A percentile compares a stretch with the other conserved stretches of the same genome.
phyloP scores from a whole-genome alignment of 306 rosid species.

The Cajanus cajan region DNA sequence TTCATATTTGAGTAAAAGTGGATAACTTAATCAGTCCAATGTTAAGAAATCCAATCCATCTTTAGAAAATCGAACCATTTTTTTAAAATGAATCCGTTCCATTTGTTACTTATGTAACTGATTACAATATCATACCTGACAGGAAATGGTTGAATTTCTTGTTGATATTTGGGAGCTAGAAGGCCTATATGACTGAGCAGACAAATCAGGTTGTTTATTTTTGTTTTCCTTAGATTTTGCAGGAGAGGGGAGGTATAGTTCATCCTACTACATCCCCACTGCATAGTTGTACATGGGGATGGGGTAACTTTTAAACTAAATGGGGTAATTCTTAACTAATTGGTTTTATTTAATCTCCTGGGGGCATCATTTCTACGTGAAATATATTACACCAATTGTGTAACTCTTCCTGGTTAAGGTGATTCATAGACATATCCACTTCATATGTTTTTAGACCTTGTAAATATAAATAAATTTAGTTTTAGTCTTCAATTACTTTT shows the following conservation, averaged over 20 bases:
- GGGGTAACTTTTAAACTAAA: neutral
- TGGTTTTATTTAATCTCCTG: neutral
- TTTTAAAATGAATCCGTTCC: too few species aligned
- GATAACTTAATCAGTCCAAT: too few species aligned
- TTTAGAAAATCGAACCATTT: too few species aligned
- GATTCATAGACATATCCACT: neutral
- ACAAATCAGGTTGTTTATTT: constrained; percentile 2
- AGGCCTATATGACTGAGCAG: constrained; percentile 71
- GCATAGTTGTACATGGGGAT: constrained; percentile 6
- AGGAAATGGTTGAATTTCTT: constrained; percentile 92
- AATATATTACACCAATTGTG: neutral
- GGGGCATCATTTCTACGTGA: neutral
- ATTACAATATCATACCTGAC: constrained; percentile 27
- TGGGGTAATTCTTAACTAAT: constrained; percentile 1
- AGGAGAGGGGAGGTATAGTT: constrained; percentile 6
- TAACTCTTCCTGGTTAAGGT: neutral
- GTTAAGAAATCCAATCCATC: too few species aligned
- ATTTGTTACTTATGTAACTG: constrained; percentile 4
- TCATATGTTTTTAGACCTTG: neutral
- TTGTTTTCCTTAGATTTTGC: constrained; percentile 16
- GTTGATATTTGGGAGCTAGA: constrained; percentile 84
- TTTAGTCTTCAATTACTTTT: neutral
- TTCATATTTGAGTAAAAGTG: too few species aligned
- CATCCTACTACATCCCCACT: neutral
- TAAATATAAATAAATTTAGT: neutral